These are phyloP conservation scores for Climacium dendroides DNA, from an alignment of 225 moss, liverwort and hornwort species.

Conservation along the genomic window DNA sequence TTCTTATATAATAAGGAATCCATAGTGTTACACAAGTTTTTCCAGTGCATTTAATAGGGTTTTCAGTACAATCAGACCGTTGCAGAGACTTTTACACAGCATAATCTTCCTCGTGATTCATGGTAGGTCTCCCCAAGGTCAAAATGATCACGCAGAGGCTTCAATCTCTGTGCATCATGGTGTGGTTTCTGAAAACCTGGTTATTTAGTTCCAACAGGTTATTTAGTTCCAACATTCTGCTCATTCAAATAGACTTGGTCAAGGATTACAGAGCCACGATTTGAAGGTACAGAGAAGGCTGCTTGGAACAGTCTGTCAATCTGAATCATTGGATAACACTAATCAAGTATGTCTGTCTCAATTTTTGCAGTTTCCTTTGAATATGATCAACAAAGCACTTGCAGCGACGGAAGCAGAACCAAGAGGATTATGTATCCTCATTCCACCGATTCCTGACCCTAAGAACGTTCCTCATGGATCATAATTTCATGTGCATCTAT, in stretches of 20 bases:
- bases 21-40: background rate
- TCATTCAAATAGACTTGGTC: background rate
- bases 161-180: background rate
- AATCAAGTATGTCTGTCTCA: background rate
- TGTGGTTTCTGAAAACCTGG: background rate
- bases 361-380: constrained; percentile 24
- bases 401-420: background rate
- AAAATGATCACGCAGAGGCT: background rate
- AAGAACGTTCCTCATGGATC: constrained; percentile 17
- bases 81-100: background rate
- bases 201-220: background rate
- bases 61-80: background rate
- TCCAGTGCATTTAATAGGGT: background rate
- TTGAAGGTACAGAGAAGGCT: background rate
- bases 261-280: background rate
- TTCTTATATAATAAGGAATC: background rate
- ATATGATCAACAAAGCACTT: constrained; percentile 11
- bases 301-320: background rate
- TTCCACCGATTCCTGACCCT: constrained; percentile 31
- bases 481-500: background rate
- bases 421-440: constrained; percentile 25
- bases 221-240: background rate
- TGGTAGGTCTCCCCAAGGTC: background rate
- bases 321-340: background rate
- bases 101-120: background rate